Evolutionary conservation across 441 rosid species (phyloP), one percentile per base, ranked within the genome.

Genomic region (Pelargonium fulgidum): DNA sequence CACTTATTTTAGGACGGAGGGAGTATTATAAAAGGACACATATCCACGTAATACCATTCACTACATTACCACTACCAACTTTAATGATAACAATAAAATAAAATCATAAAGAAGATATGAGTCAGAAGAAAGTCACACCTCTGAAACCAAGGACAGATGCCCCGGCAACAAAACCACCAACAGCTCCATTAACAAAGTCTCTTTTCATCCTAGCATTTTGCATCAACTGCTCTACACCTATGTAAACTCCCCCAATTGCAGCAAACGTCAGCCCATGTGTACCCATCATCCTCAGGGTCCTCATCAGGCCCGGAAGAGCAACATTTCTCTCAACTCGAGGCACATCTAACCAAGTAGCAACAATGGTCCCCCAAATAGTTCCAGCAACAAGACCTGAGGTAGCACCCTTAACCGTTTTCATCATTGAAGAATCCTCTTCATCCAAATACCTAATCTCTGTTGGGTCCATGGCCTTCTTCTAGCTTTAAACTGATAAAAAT

Each of bases 231-330:
- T 92, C 97, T 69, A 92, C 91, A 62, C 98, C 98, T 11, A 92
- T 87, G 82, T 85, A 92, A 76, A 92, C 86, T 65, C 98, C 98
- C 20, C 98, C 98, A 14, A 90, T 82, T 0, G 98, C 98, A 71
- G 98, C 98, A 77, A 92, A 92, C 1, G 97, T 92, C 70, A 83
- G 4, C 8, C 98, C 96, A n/a, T 89, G 75, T 29, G 78, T 89
- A 19, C 98, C 98, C 98, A 91, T 93, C 97, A 93, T 88, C 85
- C 80, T 91, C 50, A 93, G 70, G 5, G 97, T 89, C 80, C 98
- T 88, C 61, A 89, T 41, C 14, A 93, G 81, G 48, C 97, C 98
- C 0, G 97, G 98, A 70, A 93, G 90, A 1, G 96, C 97, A 24
- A 91, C 96, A 58, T 75, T 87, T 72, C 91, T 90, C 86, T 93